Percentiles rank a stretch among this genome's conserved stretches.
Conservation (phyloP, 768 basidiomycete genomes). For the Brasilioporus rufonigricans region DNA sequence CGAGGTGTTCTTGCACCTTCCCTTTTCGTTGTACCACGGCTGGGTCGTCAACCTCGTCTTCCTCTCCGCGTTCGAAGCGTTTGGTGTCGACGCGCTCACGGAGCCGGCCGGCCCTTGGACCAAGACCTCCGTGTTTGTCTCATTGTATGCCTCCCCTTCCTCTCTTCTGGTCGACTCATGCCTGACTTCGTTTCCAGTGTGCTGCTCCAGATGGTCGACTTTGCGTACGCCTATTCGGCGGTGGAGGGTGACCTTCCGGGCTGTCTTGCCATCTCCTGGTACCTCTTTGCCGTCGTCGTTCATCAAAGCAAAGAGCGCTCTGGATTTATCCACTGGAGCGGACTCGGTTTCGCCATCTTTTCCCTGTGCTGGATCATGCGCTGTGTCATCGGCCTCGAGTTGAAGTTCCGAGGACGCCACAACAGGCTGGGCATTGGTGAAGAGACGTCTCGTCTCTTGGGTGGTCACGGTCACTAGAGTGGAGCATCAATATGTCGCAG, state of each 20-base stretch:
- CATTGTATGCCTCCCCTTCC: conserved; percentile 36
- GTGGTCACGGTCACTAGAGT: conserved; percentile 24
- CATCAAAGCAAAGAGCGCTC: conserved; percentile 42
- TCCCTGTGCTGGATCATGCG: conserved; percentile 65
- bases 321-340: conserved; percentile 65
- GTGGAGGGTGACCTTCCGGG: conserved; percentile 67
- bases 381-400: conserved; percentile 41
- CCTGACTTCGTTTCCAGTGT: conserved; percentile 32
- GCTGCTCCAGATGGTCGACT: conserved; percentile 56
- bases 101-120: conserved; percentile 57
- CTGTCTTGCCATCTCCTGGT: conserved; percentile 64
- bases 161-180: background rate
- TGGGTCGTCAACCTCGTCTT: conserved; percentile 54
- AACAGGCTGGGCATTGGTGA: conserved; percentile 32
- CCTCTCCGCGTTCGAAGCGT: conserved; percentile 57
- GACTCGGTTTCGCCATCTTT: conserved; percentile 60
- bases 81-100: conserved; percentile 54
- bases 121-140: conserved; percentile 60
- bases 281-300: conserved; percentile 62
- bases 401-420: conserved; percentile 33
- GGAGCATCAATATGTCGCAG: background rate
- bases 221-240: conserved; percentile 64
- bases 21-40: conserved; percentile 70
- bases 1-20: conserved; percentile 68
- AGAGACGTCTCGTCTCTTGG: conserved; percentile 34